Evolutionary conservation across 2,329 filamentous ascomycete genomes (phyloP), one percentile per base, ranked within the genome.

Genomic region (Camptophora hylomeconis): DNA sequence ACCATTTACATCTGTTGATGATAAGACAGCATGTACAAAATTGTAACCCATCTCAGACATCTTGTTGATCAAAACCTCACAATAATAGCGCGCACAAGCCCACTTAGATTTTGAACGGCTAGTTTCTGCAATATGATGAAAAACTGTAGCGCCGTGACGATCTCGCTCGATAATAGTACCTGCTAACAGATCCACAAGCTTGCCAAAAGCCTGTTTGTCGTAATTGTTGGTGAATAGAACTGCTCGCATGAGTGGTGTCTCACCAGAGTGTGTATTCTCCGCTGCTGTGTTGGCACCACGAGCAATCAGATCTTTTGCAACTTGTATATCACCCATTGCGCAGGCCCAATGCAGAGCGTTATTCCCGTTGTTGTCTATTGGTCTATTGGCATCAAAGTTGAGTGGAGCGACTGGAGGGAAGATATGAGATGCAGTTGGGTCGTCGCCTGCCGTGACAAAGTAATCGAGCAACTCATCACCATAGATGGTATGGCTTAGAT

Each of bases 191-290:
- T 80, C 79, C 45, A 93, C 73, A 32, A 98, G 75, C 13, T 69
- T 69, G 0, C 83, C 80, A 58, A 95, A 94, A 1, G 82, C 86
- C 42, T 83, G 73, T 57, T 89, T 92, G 52, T 95, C 89, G 52
- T 77, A 89, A 51, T 89, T 93, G 54, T 98, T 98, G 24, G 87
- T 95, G 54, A 95, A 98, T 49, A 92, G 72, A 32, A 95, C 86
- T 5, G 83, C 80, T 23, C 86, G 78, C 72, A 98, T 94, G 19
- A 98, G 70, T 0, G 89, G 87, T 0, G 89, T 95, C 56, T 95
- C 87, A 33, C 79, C 78, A 32, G 84, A 86, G 30, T 77, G 67
- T 3, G 76, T 73, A 17, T 73, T 71, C 10, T 83, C 64, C 35
- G 72, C 72, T 7, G 86, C 84, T 20, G 84, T 63, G 36, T 73